Evolutionary conservation across 352 stramenopile species (phyloP).

Genomic region (Ophiocytium majus): DNA sequence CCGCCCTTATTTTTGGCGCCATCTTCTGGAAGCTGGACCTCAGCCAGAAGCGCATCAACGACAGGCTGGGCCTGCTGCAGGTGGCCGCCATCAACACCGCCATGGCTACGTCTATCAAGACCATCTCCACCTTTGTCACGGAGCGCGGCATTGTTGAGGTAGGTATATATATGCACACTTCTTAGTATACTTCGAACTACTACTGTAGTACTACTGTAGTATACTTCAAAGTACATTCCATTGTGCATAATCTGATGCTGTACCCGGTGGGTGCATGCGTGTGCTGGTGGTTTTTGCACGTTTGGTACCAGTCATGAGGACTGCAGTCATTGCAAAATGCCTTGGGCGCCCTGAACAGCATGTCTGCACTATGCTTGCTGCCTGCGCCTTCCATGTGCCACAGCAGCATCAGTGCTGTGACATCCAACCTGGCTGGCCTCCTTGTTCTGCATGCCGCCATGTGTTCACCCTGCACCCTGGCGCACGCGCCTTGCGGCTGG

Average conservation of each 20-base stretch:
- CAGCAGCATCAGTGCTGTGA: not conserved
- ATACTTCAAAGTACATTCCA: not conserved
- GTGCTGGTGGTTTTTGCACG: not conserved
- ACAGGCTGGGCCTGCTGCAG: slow-evolving; percentile 53
- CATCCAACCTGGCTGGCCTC: not conserved
- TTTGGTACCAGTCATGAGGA: not conserved
- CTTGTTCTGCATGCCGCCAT: not conserved
- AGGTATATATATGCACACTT: too few relatives aligned
- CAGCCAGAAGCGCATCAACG: slow-evolving; percentile 49
- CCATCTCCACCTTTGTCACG: slow-evolving; percentile 43
- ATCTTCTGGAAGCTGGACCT: slow-evolving; percentile 56
- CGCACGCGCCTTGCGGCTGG: not conserved
- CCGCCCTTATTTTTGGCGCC: slow-evolving; percentile 51
- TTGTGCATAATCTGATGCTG: not conserved
- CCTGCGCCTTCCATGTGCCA: too few relatives aligned
- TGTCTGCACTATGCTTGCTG: too few relatives aligned
- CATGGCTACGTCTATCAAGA: slow-evolving; percentile 52
- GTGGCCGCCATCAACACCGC: slow-evolving; percentile 55
- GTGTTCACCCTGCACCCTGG: too few relatives aligned
- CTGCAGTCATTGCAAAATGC: not conserved
- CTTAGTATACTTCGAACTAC: not conserved
- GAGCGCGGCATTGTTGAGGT: slow-evolving; percentile 52
- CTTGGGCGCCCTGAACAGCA: too few relatives aligned
- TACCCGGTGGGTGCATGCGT: not conserved
- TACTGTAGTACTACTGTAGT: not conserved